Conservation (phyloP, 805 yeast genomes). For the Saccharomycopsis fermentans region DNA sequence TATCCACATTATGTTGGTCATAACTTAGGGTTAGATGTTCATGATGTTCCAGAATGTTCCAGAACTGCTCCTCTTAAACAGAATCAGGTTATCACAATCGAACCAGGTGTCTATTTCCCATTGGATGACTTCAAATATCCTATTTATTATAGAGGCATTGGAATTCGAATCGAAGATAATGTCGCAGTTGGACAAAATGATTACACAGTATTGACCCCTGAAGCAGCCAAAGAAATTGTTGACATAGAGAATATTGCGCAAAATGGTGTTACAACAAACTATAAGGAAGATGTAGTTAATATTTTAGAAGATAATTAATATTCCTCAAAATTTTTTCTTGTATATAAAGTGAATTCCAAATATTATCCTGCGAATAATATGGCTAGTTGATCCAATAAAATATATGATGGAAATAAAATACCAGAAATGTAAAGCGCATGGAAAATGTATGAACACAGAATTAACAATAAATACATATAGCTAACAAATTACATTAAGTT, state of each 20-base stretch:
- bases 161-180: conserved; percentile 92
- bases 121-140: conserved; percentile 54
- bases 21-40: conserved; percentile 86
- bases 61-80: conserved; percentile 41
- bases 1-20: conserved; percentile 97
- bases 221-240: conserved; percentile 74
- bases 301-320: conserved; percentile 6
- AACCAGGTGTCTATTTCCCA: conserved; percentile 93
- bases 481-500: no score
- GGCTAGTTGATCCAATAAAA: no score
- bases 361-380: neutral
- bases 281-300: conserved; percentile 34
- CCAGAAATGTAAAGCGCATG: neutral
- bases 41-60: conserved; percentile 62
- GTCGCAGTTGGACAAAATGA: conserved; percentile 62
- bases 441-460: no score
- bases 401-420: neutral
- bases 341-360: neutral
- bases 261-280: conserved; percentile 45
- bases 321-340: neutral
- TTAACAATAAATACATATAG: no score
- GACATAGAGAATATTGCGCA: conserved; percentile 68
- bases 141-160: conserved; percentile 71
- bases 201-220: conserved; percentile 58
- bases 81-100: conserved; percentile 87